These are phyloP conservation scores for Kluyveromyces siamensis DNA, from an alignment of 805 yeast species.

Conservation along the genomic window DNA sequence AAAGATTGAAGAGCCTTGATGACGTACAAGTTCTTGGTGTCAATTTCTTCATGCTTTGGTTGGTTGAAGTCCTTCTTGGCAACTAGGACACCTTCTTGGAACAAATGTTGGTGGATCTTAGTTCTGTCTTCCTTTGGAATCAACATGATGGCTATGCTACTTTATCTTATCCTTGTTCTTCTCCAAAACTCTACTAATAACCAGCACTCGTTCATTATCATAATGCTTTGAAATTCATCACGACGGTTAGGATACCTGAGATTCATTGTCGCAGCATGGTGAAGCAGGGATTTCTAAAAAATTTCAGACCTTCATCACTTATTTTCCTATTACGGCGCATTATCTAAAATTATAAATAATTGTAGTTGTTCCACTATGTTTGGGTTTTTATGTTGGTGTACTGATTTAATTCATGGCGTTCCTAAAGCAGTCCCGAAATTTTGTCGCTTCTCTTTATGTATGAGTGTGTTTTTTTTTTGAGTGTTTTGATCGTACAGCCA, in stretches of 20 bases:
- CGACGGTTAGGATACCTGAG: neutral
- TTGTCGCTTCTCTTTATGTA: too few relatives aligned
- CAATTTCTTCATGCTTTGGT: constrained; percentile 96
- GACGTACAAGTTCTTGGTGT: constrained; percentile 94
- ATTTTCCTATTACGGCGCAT: neutral
- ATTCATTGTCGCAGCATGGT: neutral
- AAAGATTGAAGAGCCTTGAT: constrained; percentile 99
- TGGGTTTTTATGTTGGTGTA: neutral
- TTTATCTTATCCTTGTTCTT: constrained; percentile 15
- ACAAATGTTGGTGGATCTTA: constrained; percentile 98
- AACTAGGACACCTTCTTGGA: constrained; percentile 99
- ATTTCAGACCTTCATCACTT: too few relatives aligned
- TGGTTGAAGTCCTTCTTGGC: constrained; percentile 99
- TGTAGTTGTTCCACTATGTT: neutral
- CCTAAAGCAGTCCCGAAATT: too few relatives aligned
- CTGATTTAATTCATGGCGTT: neutral
- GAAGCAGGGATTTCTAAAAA: neutral
- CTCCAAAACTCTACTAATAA: neutral
- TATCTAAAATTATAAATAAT: too few relatives aligned
- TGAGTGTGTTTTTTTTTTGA: too few relatives aligned
- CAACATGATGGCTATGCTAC: constrained; percentile 58
- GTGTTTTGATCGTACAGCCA: too few relatives aligned
- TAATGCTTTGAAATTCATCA: neutral
- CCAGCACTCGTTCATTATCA: neutral
- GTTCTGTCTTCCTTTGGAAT: constrained; percentile 99